Evolutionary conservation across 2,329 filamentous ascomycete species (phyloP).

Genomic region (Orbilia oligospora): DNA sequence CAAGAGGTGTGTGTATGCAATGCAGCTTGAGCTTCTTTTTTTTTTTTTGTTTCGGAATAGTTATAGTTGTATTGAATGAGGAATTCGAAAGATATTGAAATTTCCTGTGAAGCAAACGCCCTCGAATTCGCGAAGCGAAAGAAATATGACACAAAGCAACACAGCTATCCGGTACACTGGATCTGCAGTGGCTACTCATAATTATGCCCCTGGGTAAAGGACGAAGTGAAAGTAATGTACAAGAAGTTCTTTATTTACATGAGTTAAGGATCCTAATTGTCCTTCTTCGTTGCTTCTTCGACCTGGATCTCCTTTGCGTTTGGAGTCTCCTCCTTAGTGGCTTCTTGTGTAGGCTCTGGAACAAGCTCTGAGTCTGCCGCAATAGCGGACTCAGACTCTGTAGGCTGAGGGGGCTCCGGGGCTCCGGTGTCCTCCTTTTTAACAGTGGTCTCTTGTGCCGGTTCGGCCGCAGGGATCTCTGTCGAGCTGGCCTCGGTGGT

Average conservation of each 20-base stretch:
- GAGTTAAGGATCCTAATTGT: conserved; percentile 22
- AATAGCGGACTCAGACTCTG: conserved; percentile 46
- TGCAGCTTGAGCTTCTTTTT: not conserved
- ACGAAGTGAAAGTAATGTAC: conserved; percentile 45
- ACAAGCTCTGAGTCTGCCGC: conserved; percentile 52
- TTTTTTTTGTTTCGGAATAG: conserved; percentile 6
- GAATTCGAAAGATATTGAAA: conserved; percentile 31
- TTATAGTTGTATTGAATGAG: conserved; percentile 6
- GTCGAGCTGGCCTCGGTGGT: conserved; percentile 12
- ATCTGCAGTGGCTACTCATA: conserved; percentile 15
- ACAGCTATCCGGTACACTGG: conserved; percentile 9
- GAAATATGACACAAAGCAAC: conserved; percentile 40
- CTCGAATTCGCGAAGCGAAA: conserved; percentile 13
- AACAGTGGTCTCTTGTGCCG: conserved; percentile 1
- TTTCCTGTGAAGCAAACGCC: conserved; percentile 40
- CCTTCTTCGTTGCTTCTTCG: conserved; percentile 51
- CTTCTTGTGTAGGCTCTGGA: conserved; percentile 39
- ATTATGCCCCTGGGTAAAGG: not conserved
- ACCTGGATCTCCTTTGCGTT: conserved; percentile 58
- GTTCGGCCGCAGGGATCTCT: not conserved
- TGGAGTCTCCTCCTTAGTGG: conserved; percentile 26
- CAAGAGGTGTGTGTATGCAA: not conserved
- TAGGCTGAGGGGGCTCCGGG: conserved; percentile 40
- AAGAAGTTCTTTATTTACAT: conserved; percentile 48
- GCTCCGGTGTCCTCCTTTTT: not conserved